A percentile compares a stretch with the other conserved stretches of the same genome.
These are phyloP conservation scores for Coemansia sp. DNA, from an alignment of 192 early-diverging fungal species.

Conservation along the genomic window DNA sequence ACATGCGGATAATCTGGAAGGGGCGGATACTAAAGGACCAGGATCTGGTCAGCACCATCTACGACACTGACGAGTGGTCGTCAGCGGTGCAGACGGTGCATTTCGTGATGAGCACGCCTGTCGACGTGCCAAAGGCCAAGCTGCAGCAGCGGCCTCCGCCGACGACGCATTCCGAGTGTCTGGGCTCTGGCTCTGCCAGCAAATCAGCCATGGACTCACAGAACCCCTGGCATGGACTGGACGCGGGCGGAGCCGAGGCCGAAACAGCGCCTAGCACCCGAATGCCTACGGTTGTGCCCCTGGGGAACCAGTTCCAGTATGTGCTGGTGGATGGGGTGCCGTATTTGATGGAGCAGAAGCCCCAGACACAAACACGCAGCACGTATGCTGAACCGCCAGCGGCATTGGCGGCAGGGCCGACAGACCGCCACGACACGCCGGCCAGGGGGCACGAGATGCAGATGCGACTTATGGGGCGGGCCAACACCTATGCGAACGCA, in stretches of 20 bases:
- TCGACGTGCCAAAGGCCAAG: not conserved
- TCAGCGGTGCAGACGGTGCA: constrained; percentile 21
- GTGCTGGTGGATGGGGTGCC: constrained; percentile 41
- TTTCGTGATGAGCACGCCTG: constrained; percentile 26
- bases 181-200: too few species aligned
- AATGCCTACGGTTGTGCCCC: constrained; percentile 7
- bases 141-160: not conserved
- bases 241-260: too few species aligned
- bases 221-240: not conserved
- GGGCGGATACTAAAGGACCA: constrained; percentile 30
- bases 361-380: not conserved
- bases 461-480: not conserved
- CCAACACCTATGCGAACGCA: not conserved
- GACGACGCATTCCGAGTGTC: too few species aligned
- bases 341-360: constrained; percentile 22
- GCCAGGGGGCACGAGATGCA: not conserved
- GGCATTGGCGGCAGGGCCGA: not conserved
- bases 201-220: not conserved
- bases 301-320: constrained; percentile 42
- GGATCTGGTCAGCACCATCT: constrained; percentile 6
- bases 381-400: not conserved
- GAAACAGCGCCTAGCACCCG: not conserved
- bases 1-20: constrained; percentile 49
- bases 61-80: not conserved
- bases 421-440: not conserved